Evolutionary conservation across 371 early-diverging fungal species (phyloP).

Genomic region (Mucor irregularis): DNA sequence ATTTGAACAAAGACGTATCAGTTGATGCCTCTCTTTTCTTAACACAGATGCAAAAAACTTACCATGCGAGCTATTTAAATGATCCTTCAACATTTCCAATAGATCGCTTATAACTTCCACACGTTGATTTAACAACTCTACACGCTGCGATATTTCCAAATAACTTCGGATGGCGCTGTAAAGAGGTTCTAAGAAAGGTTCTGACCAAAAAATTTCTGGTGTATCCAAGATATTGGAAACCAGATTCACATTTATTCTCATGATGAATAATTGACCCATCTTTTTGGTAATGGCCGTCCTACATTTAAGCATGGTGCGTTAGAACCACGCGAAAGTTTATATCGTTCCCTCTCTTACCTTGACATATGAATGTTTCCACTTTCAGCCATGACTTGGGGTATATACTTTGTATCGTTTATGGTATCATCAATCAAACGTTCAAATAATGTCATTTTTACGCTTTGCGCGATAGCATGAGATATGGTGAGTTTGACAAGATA

Average conservation of each 20-base stretch:
- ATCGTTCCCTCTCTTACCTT: slow-evolving; percentile 42
- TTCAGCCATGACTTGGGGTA: slow-evolving; percentile 81
- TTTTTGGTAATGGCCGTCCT: slow-evolving; percentile 65
- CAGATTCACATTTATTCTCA: slow-evolving; percentile 89
- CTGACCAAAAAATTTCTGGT: slow-evolving; percentile 89
- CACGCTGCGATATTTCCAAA: slow-evolving; percentile 76
- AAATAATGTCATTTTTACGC: slow-evolving; percentile 81
- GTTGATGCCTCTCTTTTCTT: slow-evolving; percentile 36
- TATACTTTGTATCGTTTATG: slow-evolving; percentile 84
- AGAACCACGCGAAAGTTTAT: no score
- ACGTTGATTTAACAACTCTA: slow-evolving; percentile 55
- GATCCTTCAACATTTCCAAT: slow-evolving; percentile 86
- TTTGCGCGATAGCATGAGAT: slow-evolving; percentile 85
- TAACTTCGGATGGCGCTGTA: slow-evolving; percentile 78
- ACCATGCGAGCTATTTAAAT: slow-evolving; percentile 67
- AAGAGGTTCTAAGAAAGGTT: slow-evolving; percentile 78
- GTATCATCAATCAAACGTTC: slow-evolving; percentile 83
- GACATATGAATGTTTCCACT: slow-evolving; percentile 81
- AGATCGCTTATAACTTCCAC: slow-evolving; percentile 73
- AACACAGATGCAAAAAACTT: slow-evolving; percentile 27
- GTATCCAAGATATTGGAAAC: slow-evolving; percentile 84
- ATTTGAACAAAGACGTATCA: slow-evolving; percentile 43
- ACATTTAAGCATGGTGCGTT: no score
- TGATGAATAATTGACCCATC: slow-evolving; percentile 77
- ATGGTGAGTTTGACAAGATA: slow-evolving; percentile 72